A percentile compares a stretch with the other conserved stretches of the same genome.
Conservation (phyloP, 768 basidiomycete species). For the Amanita jacksonii region DNA sequence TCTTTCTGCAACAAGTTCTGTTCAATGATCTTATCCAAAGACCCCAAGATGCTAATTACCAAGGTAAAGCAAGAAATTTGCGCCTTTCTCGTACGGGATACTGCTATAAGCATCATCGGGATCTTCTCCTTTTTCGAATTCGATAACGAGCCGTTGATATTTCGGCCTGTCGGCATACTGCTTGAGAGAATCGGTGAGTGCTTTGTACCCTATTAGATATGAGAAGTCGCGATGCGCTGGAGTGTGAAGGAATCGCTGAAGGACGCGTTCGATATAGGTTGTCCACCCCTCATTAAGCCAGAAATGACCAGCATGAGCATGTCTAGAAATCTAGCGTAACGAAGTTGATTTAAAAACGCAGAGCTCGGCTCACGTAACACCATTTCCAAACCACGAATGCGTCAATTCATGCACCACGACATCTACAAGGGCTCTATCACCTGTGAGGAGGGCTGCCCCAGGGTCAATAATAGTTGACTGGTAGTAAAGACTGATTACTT, state of each 20-base stretch:
- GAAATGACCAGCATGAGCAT: constrained; percentile 69
- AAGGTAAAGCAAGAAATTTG: constrained; percentile 79
- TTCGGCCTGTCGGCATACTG: constrained; percentile 50
- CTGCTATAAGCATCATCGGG: constrained; percentile 68
- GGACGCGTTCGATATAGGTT: constrained; percentile 81
- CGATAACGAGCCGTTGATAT: constrained; percentile 74
- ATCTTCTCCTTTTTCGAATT: constrained; percentile 64
- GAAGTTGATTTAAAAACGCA: not conserved
- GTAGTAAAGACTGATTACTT: constrained; percentile 32
- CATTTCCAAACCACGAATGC: constrained; percentile 92
- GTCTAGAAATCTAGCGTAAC: constrained; percentile 23
- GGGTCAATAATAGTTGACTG: not conserved
- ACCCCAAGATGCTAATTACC: constrained; percentile 33
- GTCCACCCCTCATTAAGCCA: constrained; percentile 95
- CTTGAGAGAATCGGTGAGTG: constrained; percentile 60
- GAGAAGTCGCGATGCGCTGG: constrained; percentile 74
- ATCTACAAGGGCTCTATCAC: constrained; percentile 80
- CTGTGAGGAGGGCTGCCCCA: constrained; percentile 62
- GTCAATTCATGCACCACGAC: constrained; percentile 83
- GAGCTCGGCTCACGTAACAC: constrained; percentile 46
- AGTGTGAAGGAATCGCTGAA: constrained; percentile 60
- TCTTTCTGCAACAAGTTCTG: constrained; percentile 34
- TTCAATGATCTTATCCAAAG: not conserved
- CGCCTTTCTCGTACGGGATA: constrained; percentile 84
- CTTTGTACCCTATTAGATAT: constrained; percentile 67